Conservation (phyloP, 371 early-diverging fungal species). For the Mucor velutinosus region DNA sequence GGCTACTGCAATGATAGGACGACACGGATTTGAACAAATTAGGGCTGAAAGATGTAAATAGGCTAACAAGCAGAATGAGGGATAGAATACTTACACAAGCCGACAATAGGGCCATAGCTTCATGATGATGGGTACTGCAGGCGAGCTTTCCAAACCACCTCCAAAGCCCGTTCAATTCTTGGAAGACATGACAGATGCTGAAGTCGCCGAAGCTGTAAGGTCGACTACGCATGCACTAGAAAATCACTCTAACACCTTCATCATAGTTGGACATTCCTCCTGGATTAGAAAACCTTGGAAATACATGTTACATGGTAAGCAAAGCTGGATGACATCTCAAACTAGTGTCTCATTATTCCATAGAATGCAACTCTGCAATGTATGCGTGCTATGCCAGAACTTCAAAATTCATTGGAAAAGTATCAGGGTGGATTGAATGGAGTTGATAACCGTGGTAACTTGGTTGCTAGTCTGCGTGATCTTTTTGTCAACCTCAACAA, state of each 20-base stretch:
- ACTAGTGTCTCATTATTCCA: not conserved
- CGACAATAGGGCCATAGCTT: constrained; percentile 58
- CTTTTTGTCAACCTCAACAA: constrained; percentile 73
- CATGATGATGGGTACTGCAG: constrained; percentile 96
- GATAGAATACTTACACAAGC: not conserved
- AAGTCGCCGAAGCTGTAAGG: constrained; percentile 82
- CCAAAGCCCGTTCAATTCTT: constrained; percentile 72
- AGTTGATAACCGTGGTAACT: constrained; percentile 56
- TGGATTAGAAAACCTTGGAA: constrained; percentile 93
- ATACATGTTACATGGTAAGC: constrained; percentile 96
- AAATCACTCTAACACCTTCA: not conserved
- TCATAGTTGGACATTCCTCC: constrained; percentile 79
- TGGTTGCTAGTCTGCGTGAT: constrained; percentile 74
- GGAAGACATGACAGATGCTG: constrained; percentile 91
- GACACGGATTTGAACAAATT: constrained; percentile 71
- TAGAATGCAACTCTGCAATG: constrained; percentile 97
- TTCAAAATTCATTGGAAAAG: constrained; percentile 65
- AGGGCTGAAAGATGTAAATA: constrained; percentile 65
- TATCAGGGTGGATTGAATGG: constrained; percentile 42
- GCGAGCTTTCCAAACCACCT: constrained; percentile 83
- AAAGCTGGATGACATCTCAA: not conserved
- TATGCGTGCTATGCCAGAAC: constrained; percentile 86
- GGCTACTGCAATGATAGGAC: constrained; percentile 52
- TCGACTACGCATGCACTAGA: not conserved
- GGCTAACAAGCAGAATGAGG: not conserved